Base-by-base conservation (phyloP, 2,329 filamentous ascomycete species). In the Talaromyces verruculosus region DNA sequence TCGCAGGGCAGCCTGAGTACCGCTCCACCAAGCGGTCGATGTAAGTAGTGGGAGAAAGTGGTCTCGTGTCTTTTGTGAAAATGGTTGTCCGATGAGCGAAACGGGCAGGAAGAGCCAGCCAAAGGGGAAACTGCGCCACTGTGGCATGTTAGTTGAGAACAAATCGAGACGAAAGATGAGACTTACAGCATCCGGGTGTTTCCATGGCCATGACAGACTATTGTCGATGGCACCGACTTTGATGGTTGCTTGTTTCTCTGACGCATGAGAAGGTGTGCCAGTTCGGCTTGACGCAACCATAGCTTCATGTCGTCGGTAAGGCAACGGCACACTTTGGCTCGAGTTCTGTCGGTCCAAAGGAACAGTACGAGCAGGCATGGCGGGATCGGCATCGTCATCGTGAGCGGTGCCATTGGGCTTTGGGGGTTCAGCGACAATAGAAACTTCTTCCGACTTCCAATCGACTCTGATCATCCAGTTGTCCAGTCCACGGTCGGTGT, bases 381-480 rank as follows among this genome's bases (percentile, higher is more conserved):
- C 69, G 11, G 79, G 41, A 17, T 85, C 84, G 6, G 77, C 76
- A 61, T 83, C 83, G 41, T 82, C 81, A 37, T 80, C 78, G 45
- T 80, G 77, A 37, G 81, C 79, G 35, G 72, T 72, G 2, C 83
- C 79, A 61, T 89, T 86, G 64, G 83, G 84, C 81, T 84, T 91
- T 74, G 83, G 96, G 11, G 93, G 92, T 67, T 97, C 93, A 0
- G 92, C 92, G 17, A 90, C 89, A 69, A 99, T 92, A 7, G 91
- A 92, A 13, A 95, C 94, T 72, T 90, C 87, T 73, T 95, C 88
- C 2, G 86, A 88, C 71, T 92, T 87, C 84, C 89, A 92, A 77
- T 99, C 93, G 37, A 99, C 91, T 77, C 92, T 95, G 75, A 99
- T 93, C 95, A 99, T 99, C 95, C 95, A 99, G 73, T 99, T 99